Percentiles rank a stretch among this genome's conserved stretches.
Conservation (phyloP, 2,329 filamentous ascomycete species). For the Endocalyx cinctus region DNA sequence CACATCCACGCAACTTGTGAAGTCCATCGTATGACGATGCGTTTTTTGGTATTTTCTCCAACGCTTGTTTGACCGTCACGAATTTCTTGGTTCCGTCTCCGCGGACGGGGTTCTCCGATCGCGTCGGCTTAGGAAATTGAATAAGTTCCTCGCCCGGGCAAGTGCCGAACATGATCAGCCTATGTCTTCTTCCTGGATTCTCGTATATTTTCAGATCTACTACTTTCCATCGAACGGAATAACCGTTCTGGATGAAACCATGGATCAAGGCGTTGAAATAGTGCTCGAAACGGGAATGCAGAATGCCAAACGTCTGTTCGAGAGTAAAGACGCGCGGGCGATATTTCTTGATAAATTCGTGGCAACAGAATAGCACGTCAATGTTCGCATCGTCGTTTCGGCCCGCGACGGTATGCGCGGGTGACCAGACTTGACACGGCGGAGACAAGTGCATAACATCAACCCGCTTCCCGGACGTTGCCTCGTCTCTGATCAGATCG, state of each 20-base stretch:
- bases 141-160: conserved; percentile 69
- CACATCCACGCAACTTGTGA: conserved; percentile 32
- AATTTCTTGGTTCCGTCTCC: conserved; percentile 31
- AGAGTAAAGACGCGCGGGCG: conserved; percentile 69
- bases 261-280: conserved; percentile 58
- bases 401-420: conserved; percentile 59
- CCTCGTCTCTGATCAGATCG: conserved; percentile 39
- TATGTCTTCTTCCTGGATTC: conserved; percentile 42
- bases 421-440: conserved; percentile 73
- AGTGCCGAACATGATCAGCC: conserved; percentile 53
- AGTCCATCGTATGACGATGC: conserved; percentile 25
- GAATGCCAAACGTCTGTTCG: conserved; percentile 72
- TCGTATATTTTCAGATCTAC: conserved; percentile 49
- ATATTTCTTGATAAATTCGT: conserved; percentile 50
- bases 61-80: conserved; percentile 39
- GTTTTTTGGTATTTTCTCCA: conserved; percentile 29
- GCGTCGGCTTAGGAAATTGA: conserved; percentile 58
- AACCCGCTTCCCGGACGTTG: conserved; percentile 35
- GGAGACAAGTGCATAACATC: conserved; percentile 73
- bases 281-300: conserved; percentile 43
- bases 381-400: conserved; percentile 64
- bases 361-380: conserved; percentile 50
- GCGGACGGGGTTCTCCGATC: conserved; percentile 34
- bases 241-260: conserved; percentile 61
- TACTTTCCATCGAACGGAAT: conserved; percentile 66